Conservation (phyloP, 345 rosid species). For the Acer saccharum region DNA sequence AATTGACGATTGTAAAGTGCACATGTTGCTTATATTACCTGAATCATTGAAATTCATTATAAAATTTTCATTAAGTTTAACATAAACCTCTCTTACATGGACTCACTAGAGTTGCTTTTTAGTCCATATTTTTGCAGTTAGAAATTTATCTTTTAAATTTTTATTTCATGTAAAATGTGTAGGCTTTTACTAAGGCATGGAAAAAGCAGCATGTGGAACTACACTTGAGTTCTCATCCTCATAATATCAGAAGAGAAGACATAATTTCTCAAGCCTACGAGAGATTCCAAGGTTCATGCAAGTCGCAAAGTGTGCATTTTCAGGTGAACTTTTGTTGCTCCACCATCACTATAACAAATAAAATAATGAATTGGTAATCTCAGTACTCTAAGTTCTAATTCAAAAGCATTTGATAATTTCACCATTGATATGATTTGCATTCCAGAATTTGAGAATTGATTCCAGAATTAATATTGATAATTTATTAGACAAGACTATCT, state of each 20-base stretch:
- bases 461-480: too few relatives aligned
- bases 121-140: neutral
- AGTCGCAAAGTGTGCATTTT: neutral
- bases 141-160: neutral
- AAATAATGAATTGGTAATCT: neutral
- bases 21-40: neutral
- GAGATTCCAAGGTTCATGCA: slow-evolving; percentile 10
- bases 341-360: neutral
- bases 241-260: neutral
- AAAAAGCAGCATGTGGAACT: neutral
- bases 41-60: neutral
- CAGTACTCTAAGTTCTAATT: neutral
- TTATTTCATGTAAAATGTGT: neutral
- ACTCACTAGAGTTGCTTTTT: neutral
- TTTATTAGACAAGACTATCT: neutral
- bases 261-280: slow-evolving; percentile 1
- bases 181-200: slow-evolving; percentile 6
- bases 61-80: neutral
- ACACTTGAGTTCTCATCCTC: neutral
- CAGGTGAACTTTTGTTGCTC: slow-evolving; percentile 9
- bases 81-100: neutral
- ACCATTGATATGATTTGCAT: neutral
- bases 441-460: neutral
- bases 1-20: slow-evolving; percentile 47
- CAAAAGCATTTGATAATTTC: neutral